Percentiles rank a stretch among this genome's conserved stretches.
These are phyloP conservation scores for Penstemon eatonii DNA, from an alignment of 257 asterid genomes.

Conservation along the genomic window DNA sequence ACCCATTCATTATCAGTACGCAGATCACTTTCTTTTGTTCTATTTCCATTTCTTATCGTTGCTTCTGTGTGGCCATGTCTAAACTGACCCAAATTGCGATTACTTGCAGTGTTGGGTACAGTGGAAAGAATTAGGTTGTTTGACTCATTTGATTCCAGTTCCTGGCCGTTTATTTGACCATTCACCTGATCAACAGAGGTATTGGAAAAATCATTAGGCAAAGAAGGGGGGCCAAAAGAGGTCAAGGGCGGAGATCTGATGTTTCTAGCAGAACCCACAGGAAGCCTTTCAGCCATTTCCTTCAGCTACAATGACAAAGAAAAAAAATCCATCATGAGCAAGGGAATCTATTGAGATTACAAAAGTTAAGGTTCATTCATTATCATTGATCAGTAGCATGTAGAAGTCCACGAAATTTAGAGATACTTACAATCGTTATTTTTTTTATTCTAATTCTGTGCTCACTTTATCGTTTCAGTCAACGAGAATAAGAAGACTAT, in stretches of 20 bases:
- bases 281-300: slow-evolving; percentile 78
- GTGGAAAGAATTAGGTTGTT: slow-evolving; percentile 43
- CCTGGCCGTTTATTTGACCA: slow-evolving; percentile 42
- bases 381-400: no score
- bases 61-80: slow-evolving; percentile 51
- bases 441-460: no score
- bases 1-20: slow-evolving; percentile 70
- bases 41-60: slow-evolving; percentile 43
- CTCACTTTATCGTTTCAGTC: no score
- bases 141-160: slow-evolving; percentile 45
- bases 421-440: no score
- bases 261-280: slow-evolving; percentile 66
- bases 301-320: slow-evolving; percentile 42
- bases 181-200: slow-evolving; percentile 39
- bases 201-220: slow-evolving; percentile 41
- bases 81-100: slow-evolving; percentile 44
- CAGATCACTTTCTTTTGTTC: slow-evolving; percentile 50
- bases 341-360: slow-evolving; percentile 8
- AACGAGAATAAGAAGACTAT: no score
- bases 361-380: no score
- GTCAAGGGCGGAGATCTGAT: slow-evolving; percentile 50
- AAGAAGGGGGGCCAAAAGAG: slow-evolving; percentile 37
- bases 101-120: slow-evolving; percentile 43
- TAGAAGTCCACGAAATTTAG: no score
- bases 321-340: slow-evolving; percentile 23